These are phyloP conservation scores for Trichothecium sympodiale DNA, from an alignment of 2,329 filamentous ascomycete species.

Conservation along the genomic window DNA sequence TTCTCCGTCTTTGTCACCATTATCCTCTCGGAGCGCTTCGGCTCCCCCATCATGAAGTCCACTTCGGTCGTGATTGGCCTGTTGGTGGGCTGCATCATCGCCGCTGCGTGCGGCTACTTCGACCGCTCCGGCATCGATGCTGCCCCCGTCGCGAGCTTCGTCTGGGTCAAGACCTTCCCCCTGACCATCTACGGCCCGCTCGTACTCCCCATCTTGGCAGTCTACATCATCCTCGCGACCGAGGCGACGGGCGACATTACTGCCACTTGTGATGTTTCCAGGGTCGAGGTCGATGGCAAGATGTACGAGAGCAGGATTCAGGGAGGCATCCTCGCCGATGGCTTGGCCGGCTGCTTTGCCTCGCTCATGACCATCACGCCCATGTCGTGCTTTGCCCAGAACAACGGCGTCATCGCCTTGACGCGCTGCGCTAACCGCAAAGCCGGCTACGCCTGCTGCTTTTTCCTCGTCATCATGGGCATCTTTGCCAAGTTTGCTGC, in stretches of 20 bases:
- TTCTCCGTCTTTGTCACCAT: constrained; percentile 74
- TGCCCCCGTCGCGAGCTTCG: constrained; percentile 61
- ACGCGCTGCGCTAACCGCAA: constrained; percentile 73
- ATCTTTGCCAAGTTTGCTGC: constrained; percentile 78
- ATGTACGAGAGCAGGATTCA: constrained; percentile 69
- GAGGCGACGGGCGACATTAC: constrained; percentile 75
- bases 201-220: constrained; percentile 58
- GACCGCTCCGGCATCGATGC: constrained; percentile 58
- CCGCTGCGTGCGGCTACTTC: constrained; percentile 69
- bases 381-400: constrained; percentile 72
- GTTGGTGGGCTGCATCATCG: constrained; percentile 66
- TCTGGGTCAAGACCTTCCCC: constrained; percentile 71
- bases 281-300: constrained; percentile 60
- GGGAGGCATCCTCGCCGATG: constrained; percentile 68
- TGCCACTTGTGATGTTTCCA: constrained; percentile 70
- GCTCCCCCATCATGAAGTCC: constrained; percentile 75
- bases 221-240: constrained; percentile 64
- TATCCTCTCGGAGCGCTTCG: constrained; percentile 70
- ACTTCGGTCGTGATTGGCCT: constrained; percentile 66
- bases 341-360: constrained; percentile 63
- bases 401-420: constrained; percentile 75
- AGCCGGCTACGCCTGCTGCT: constrained; percentile 66
- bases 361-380: constrained; percentile 71
- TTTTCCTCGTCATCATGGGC: constrained; percentile 72
- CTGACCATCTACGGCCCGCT: constrained; percentile 62